Percentiles rank a stretch among this genome's conserved stretches.
Evolutionary conservation across 1,139 yeast species (phyloP).

Genomic region (Geotrichum europaeum): DNA sequence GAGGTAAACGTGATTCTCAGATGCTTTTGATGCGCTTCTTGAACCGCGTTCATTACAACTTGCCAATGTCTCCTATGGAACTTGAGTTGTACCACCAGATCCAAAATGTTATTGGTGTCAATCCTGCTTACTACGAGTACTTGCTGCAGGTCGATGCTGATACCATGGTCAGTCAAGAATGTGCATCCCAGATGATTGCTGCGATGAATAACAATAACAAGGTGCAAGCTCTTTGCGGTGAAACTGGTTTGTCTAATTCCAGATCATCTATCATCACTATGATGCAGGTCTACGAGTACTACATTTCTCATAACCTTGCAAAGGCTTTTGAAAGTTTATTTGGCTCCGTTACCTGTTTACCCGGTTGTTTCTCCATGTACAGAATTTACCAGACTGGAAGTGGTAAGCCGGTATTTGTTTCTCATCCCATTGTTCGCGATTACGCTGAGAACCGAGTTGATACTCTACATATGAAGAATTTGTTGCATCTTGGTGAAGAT

Average conservation of each 20-base stretch:
- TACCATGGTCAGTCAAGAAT: slow-evolving; percentile 37
- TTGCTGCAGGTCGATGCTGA: slow-evolving; percentile 42
- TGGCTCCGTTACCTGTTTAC: slow-evolving; percentile 41
- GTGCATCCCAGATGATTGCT: slow-evolving; percentile 36
- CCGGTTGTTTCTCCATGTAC: slow-evolving; percentile 41
- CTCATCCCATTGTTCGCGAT: slow-evolving; percentile 36
- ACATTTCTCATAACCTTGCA: slow-evolving; percentile 40
- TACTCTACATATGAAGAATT: slow-evolving; percentile 39
- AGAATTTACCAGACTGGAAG: slow-evolving; percentile 35
- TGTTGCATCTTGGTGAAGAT: slow-evolving; percentile 41
- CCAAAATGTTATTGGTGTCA: slow-evolving; percentile 40
- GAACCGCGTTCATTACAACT: slow-evolving; percentile 39
- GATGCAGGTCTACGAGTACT: slow-evolving; percentile 43
- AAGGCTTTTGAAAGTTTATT: slow-evolving; percentile 41
- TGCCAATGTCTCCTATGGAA: slow-evolving; percentile 41
- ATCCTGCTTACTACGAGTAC: slow-evolving; percentile 40
- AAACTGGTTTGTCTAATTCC: slow-evolving; percentile 39
- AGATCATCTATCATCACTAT: slow-evolving; percentile 38
- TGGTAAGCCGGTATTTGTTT: slow-evolving; percentile 38
- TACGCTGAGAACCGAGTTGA: slow-evolving; percentile 38
- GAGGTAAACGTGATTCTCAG: slow-evolving; percentile 43
- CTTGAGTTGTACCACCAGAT: slow-evolving; percentile 40
- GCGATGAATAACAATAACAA: slow-evolving; percentile 35
- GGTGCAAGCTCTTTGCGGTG: slow-evolving; percentile 41
- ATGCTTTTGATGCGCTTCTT: slow-evolving; percentile 38